A percentile compares a stretch with the other conserved stretches of the same genome.
Conservation (phyloP, 495 filamentous ascomycete genomes). For the Penicillium malachiteum region DNA sequence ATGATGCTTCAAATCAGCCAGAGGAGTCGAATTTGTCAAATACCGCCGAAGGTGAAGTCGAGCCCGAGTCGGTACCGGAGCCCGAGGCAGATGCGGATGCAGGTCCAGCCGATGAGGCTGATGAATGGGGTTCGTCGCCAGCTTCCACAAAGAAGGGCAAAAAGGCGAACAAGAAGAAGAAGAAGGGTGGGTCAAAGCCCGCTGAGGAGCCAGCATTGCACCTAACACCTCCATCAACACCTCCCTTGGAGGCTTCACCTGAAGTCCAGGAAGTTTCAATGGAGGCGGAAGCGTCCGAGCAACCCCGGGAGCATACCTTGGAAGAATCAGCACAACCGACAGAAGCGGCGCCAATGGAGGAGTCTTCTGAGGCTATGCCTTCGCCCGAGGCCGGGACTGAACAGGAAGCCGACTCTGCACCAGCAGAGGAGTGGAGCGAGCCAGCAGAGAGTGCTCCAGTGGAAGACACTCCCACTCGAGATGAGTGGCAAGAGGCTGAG, state of each 20-base stretch:
- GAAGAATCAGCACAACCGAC: background rate
- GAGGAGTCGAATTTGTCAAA: background rate
- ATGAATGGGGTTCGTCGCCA: slow-evolving; percentile 9
- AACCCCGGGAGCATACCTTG: background rate
- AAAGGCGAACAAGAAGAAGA: slow-evolving; percentile 29
- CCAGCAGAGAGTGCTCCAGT: background rate
- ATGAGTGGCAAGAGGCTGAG: background rate
- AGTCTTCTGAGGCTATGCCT: background rate
- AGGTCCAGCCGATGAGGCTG: slow-evolving; percentile 4
- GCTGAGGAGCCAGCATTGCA: slow-evolving; percentile 24
- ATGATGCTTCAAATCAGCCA: background rate
- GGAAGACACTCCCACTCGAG: background rate
- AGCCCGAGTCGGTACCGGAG: slow-evolving; percentile 5
- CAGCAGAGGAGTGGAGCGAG: background rate
- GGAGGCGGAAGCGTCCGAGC: background rate
- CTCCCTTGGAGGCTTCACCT: slow-evolving; percentile 18
- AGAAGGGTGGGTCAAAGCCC: background rate
- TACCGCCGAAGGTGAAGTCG: slow-evolving; percentile 3
- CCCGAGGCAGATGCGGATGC: background rate
- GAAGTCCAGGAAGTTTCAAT: slow-evolving; percentile 10
- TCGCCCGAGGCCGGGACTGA: background rate
- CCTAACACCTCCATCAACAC: slow-evolving; percentile 44
- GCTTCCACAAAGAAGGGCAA: slow-evolving; percentile 9
- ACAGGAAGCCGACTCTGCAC: background rate
- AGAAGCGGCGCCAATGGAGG: background rate